These are phyloP conservation scores for Puccinellia tenuiflora DNA, from an alignment of 176 grass and related monocot genomes.

Conservation along the genomic window DNA sequence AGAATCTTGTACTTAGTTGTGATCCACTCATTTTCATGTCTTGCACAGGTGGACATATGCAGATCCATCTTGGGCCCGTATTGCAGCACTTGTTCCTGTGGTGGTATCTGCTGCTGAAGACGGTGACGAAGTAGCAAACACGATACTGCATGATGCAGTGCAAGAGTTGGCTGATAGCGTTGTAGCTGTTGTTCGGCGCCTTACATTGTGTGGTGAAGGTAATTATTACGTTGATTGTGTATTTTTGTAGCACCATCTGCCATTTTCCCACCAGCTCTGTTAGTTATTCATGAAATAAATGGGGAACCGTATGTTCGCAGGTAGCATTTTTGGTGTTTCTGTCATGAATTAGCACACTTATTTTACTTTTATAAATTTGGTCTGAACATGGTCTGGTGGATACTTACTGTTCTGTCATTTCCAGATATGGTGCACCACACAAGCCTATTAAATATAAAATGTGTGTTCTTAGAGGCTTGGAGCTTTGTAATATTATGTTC, in stretches of 20 bases:
- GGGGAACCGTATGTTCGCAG: neutral
- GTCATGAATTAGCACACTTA: neutral
- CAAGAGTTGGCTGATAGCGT: conserved; percentile 88
- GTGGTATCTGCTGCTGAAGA: conserved; percentile 93
- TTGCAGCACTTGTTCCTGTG: conserved; percentile 91
- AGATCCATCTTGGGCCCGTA: conserved; percentile 94
- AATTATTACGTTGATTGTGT: neutral
- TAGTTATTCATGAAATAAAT: neutral
- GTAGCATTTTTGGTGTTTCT: neutral
- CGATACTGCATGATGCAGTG: conserved; percentile 75
- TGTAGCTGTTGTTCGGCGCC: conserved; percentile 78
- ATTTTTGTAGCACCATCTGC: neutral
- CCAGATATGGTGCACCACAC: neutral
- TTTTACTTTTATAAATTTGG: neutral
- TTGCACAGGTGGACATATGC: conserved; percentile 89
- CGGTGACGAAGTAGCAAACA: conserved; percentile 97
- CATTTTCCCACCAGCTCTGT: neutral
- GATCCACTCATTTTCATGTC: neutral
- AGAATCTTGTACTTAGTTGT: conserved; percentile 9
- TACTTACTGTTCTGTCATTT: neutral
- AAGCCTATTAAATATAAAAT: neutral
- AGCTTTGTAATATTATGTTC: neutral
- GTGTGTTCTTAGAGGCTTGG: neutral
- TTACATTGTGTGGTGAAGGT: conserved; percentile 92
- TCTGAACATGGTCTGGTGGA: neutral